Evolutionary conservation across 2,329 filamentous ascomycete genomes (phyloP).

Genomic region (Cylindrodendrum hubeiense): DNA sequence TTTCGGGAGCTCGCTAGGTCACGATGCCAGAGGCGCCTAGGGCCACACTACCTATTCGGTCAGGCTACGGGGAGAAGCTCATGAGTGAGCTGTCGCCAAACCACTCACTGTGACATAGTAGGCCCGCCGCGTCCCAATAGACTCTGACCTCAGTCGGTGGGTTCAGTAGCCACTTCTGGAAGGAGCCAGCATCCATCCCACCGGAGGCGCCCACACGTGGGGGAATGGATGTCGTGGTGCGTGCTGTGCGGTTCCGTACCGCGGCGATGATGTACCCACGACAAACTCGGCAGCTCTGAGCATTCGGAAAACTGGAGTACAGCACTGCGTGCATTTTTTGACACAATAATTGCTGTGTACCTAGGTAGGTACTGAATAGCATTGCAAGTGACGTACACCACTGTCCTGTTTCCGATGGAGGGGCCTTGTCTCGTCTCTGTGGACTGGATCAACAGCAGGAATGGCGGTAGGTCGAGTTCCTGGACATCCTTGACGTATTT

Average conservation of each 20-base stretch:
- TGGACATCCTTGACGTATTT: conserved; percentile 29
- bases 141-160: conserved; percentile 10
- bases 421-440: conserved; percentile 6
- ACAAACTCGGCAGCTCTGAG: conserved; percentile 15
- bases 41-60: background rate
- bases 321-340: conserved; percentile 16
- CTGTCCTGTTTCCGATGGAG: conserved; percentile 4
- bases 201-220: conserved; percentile 15
- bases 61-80: background rate
- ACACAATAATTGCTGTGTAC: background rate
- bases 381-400: conserved; percentile 2
- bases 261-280: conserved; percentile 1
- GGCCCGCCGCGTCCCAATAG: conserved; percentile 4
- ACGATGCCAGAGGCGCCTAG: conserved; percentile 3
- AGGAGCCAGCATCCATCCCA: conserved; percentile 33
- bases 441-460: conserved; percentile 2
- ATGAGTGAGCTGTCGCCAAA: conserved; percentile 9
- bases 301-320: conserved; percentile 5
- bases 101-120: conserved; percentile 5
- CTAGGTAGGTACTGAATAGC: background rate
- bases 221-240: conserved; percentile 27
- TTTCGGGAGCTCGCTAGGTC: conserved; percentile 20
- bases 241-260: conserved; percentile 10
- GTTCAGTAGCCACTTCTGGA: conserved; percentile 31
- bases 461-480: conserved; percentile 13